Conservation (phyloP, 2,329 filamentous ascomycete species). For the Hymenoscyphus fructigenus region DNA sequence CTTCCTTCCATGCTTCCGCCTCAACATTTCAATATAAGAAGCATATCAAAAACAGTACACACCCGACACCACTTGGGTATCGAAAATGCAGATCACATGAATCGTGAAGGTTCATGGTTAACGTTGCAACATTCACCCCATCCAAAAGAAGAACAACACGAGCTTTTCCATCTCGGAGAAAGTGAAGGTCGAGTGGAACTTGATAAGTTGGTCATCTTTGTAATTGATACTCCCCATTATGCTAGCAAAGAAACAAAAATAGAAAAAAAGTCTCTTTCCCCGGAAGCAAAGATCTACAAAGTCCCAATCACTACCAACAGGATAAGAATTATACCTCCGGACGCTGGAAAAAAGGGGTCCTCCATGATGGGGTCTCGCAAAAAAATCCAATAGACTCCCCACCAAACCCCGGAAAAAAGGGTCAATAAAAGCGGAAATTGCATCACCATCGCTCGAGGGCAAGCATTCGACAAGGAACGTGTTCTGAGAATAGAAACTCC, state of each 20-base stretch:
- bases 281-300: background rate
- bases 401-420: background rate
- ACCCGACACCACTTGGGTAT: background rate
- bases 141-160: background rate
- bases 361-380: background rate
- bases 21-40: no score
- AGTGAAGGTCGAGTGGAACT: background rate
- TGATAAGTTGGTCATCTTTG: background rate
- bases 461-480: background rate
- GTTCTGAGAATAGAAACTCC: background rate
- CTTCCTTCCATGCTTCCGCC: no score
- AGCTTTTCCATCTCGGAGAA: background rate
- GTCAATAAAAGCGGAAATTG: no score
- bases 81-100: background rate
- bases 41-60: background rate
- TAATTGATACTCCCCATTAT: background rate
- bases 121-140: background rate
- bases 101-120: background rate
- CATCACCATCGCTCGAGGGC: background rate
- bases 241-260: background rate
- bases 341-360: background rate
- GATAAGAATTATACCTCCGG: background rate
- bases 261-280: background rate
- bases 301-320: background rate
- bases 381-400: background rate